Evolutionary conservation across 2,329 filamentous ascomycete species (phyloP).

Genomic region (Diaporthe velutina): DNA sequence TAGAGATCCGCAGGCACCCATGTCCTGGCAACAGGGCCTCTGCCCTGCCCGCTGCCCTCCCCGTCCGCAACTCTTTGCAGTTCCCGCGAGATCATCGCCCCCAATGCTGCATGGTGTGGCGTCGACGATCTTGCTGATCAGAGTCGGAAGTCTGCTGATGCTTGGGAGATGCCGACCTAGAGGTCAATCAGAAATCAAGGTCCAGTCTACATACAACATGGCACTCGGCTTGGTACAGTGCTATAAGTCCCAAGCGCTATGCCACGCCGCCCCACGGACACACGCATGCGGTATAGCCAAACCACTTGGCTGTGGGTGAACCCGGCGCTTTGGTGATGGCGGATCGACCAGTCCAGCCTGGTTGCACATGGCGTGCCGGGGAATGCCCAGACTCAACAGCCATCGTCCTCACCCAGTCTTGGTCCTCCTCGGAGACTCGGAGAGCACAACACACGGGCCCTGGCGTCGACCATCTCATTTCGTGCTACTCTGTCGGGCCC

Average conservation of each 20-base stretch:
- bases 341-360: slow-evolving; percentile 26
- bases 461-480: slow-evolving; percentile 29
- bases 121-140: slow-evolving; percentile 28
- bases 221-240: not conserved
- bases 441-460: slow-evolving; percentile 33
- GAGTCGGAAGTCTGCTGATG: slow-evolving; percentile 20
- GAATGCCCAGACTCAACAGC: slow-evolving; percentile 17
- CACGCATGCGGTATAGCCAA: slow-evolving; percentile 12
- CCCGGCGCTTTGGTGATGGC: slow-evolving; percentile 32
- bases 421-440: slow-evolving; percentile 22
- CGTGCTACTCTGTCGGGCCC: slow-evolving; percentile 23
- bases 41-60: not conserved
- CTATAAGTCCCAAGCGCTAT: slow-evolving; percentile 5
- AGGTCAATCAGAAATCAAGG: not conserved
- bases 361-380: slow-evolving; percentile 28
- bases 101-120: slow-evolving; percentile 31
- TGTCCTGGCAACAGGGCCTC: slow-evolving; percentile 20
- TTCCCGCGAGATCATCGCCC: slow-evolving; percentile 28
- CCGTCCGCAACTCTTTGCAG: slow-evolving; percentile 8
- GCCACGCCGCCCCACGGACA: not conserved
- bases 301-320: slow-evolving; percentile 25
- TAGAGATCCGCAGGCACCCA: slow-evolving; percentile 16
- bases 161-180: not conserved
- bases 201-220: not conserved
- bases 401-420: not conserved